Percentiles rank a stretch among this genome's conserved stretches.
phyloP scores from a whole-genome alignment of 2,329 filamentous ascomycete species.

The Ascochyta viciae-villosae region DNA sequence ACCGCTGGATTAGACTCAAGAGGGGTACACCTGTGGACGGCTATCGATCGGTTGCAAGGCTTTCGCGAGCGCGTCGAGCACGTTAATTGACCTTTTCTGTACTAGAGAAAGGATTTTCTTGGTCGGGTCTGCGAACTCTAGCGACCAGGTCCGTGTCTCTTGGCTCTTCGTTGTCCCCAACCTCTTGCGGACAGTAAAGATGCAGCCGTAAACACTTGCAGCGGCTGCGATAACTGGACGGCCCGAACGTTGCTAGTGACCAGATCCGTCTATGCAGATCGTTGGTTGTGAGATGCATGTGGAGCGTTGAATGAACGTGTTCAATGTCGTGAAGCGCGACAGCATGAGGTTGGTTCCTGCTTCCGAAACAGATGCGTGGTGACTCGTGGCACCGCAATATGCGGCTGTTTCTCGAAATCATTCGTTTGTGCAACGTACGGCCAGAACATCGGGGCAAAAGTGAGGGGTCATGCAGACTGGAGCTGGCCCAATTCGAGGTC shows the following conservation, averaged over 20 bases:
- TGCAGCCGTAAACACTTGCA: conserved; percentile 41
- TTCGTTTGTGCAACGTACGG: conserved; percentile 31
- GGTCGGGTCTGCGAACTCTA: conserved; percentile 23
- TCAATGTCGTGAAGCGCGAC: conserved; percentile 17
- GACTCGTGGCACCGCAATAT: conserved; percentile 32
- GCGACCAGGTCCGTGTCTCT: conserved; percentile 29
- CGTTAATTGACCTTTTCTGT: conserved; percentile 39
- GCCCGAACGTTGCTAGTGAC: conserved; percentile 47
- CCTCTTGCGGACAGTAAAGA: conserved; percentile 34
- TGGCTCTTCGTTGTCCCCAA: conserved; percentile 34
- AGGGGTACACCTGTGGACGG: conserved; percentile 31
- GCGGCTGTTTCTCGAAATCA: conserved; percentile 27
- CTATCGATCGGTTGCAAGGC: conserved; percentile 38
- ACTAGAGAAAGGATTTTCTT: conserved; percentile 26
- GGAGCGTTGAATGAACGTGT: conserved; percentile 23
- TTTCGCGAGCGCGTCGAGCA: conserved; percentile 43
- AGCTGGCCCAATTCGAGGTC: conserved; percentile 32
- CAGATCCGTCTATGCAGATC: conserved; percentile 44
- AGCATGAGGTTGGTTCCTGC: conserved; percentile 33
- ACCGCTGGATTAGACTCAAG: conserved; percentile 24
- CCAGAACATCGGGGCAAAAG: conserved; percentile 27
- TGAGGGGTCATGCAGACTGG: conserved; percentile 26
- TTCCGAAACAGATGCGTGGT: conserved; percentile 29
- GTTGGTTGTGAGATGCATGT: conserved; percentile 37
- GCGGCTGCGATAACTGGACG: conserved; percentile 51